These are phyloP conservation scores for Penicillium waksmanii DNA, from an alignment of 495 filamentous ascomycete species.

Conservation along the genomic window DNA sequence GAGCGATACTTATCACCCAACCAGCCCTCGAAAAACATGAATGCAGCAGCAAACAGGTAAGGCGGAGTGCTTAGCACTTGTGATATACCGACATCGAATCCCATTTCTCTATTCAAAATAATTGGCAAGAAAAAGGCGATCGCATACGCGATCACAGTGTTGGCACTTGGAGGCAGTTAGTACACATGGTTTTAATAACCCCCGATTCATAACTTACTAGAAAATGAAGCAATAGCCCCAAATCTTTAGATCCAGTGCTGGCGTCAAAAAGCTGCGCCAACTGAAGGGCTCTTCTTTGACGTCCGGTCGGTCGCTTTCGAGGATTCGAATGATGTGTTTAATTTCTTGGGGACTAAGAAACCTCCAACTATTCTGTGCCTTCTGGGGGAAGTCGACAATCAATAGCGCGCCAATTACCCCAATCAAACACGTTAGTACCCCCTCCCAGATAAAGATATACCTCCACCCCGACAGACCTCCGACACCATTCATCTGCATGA, in stretches of 20 bases:
- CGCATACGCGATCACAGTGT: slow-evolving; percentile 43
- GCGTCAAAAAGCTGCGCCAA: slow-evolving; percentile 39
- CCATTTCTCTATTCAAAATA: slow-evolving; percentile 47
- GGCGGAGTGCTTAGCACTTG: slow-evolving; percentile 63
- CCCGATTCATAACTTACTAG: slow-evolving; percentile 41
- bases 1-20: slow-evolving; percentile 54
- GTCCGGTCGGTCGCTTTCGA: slow-evolving; percentile 57
- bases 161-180: slow-evolving; percentile 4
- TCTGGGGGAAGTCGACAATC: slow-evolving; percentile 56
- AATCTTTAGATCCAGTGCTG: slow-evolving; percentile 64
- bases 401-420: slow-evolving; percentile 44
- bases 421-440: slow-evolving; percentile 35
- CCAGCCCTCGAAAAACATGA: slow-evolving; percentile 53
- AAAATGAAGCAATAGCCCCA: slow-evolving; percentile 73
- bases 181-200: not conserved
- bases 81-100: slow-evolving; percentile 49
- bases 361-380: slow-evolving; percentile 43
- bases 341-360: slow-evolving; percentile 49
- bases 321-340: slow-evolving; percentile 50
- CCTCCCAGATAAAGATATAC: slow-evolving; percentile 47
- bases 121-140: slow-evolving; percentile 64
- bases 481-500: slow-evolving; percentile 52
- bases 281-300: slow-evolving; percentile 44
- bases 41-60: slow-evolving; percentile 54
- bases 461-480: slow-evolving; percentile 53